phyloP scores from a whole-genome alignment of 2,329 filamentous ascomycete species.

The Boeremia exigua region DNA sequence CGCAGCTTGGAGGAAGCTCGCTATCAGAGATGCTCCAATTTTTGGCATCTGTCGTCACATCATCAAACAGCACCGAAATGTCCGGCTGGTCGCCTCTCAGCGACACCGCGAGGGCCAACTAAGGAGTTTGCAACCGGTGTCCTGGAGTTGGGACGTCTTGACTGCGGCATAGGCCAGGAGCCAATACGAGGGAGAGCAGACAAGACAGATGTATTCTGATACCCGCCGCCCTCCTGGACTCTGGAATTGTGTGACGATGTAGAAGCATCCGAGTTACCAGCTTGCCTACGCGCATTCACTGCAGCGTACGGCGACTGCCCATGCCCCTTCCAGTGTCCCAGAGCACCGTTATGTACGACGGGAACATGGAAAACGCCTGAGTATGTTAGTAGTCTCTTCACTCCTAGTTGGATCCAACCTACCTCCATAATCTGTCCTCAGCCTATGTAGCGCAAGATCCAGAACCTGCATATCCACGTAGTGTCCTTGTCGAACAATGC shows the following conservation, averaged over 20 bases:
- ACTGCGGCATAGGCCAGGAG: not conserved
- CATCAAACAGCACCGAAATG: not conserved
- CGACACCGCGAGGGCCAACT: not conserved
- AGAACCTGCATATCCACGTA: not conserved
- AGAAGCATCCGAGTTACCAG: not conserved
- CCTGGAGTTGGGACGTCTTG: not conserved
- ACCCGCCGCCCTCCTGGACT: not conserved
- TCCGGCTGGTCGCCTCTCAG: not conserved
- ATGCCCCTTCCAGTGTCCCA: not conserved
- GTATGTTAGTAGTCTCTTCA: not conserved
- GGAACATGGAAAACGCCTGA: not conserved
- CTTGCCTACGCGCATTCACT: not conserved
- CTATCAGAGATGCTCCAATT: not conserved
- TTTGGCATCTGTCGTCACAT: not conserved
- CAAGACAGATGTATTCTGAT: not conserved
- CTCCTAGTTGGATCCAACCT: not conserved
- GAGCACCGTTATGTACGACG: not conserved
- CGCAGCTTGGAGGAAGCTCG: not conserved
- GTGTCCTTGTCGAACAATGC: not conserved
- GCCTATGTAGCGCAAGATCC: not conserved
- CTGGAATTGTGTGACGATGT: not conserved
- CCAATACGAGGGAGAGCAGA: not conserved
- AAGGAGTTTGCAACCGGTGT: not conserved
- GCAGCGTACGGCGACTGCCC: too few species aligned
- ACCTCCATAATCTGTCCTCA: conserved; percentile 1